phyloP scores from a whole-genome alignment of 176 grass and related monocot genomes.

The Bolboschoenus planiculmis region DNA sequence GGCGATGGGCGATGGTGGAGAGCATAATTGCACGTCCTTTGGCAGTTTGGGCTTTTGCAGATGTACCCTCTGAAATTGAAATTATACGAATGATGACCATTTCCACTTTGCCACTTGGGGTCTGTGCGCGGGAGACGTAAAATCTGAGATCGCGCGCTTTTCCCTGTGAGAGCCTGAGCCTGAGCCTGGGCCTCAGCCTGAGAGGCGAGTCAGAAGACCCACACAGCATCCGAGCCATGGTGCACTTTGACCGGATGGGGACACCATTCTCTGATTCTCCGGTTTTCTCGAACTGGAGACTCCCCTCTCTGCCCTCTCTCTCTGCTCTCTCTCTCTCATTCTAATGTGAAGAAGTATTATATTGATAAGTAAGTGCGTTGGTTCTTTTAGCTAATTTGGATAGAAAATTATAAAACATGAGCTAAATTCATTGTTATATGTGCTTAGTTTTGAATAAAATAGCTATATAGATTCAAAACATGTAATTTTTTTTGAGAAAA shows the following conservation, averaged over 20 bases:
- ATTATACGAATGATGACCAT: neutral
- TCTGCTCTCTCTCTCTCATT: too few species aligned
- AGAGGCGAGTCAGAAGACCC: slow-evolving; percentile 9
- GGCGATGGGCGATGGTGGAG: neutral
- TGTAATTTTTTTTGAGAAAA: too few species aligned
- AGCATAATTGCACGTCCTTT: slow-evolving; percentile 4
- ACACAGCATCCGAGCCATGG: slow-evolving; percentile 19
- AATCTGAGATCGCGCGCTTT: neutral
- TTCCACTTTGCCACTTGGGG: too few species aligned
- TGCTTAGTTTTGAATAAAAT: too few species aligned
- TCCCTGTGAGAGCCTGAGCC: neutral
- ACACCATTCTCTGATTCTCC: neutral
- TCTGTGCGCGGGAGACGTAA: slow-evolving; percentile 11
- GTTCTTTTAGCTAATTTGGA: too few species aligned
- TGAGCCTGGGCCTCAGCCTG: too few species aligned
- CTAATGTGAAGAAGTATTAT: too few species aligned
- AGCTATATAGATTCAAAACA: too few species aligned
- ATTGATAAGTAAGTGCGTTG: too few species aligned
- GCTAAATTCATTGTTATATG: too few species aligned
- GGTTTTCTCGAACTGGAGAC: neutral
- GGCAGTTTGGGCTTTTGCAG: neutral
- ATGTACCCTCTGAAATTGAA: neutral
- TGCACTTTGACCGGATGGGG: slow-evolving; percentile 21
- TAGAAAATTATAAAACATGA: too few species aligned
- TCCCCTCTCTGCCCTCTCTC: too few species aligned